Percentiles rank a stretch among this genome's conserved stretches.
phyloP scores from a whole-genome alignment of 1,139 yeast species.

The Saccharomycopsis crataegensis region DNA sequence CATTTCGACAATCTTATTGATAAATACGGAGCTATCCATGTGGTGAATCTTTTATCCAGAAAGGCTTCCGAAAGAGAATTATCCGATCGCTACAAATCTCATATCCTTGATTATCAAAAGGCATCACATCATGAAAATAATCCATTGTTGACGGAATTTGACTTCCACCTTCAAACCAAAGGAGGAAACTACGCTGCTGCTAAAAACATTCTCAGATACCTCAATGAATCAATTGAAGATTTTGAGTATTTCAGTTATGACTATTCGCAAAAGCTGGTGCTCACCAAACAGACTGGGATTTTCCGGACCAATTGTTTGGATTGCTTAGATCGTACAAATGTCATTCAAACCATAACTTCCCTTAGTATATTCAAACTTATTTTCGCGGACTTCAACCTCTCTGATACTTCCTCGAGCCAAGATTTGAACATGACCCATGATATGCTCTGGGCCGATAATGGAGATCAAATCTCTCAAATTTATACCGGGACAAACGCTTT shows the following conservation, averaged over 20 bases:
- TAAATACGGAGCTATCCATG: slow-evolving; percentile 80
- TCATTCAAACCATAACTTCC: slow-evolving; percentile 61
- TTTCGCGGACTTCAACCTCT: slow-evolving; percentile 42
- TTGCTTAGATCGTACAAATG: slow-evolving; percentile 80
- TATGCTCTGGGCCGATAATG: slow-evolving; percentile 94
- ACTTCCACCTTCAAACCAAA: slow-evolving; percentile 88
- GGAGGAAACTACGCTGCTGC: slow-evolving; percentile 87
- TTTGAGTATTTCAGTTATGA: slow-evolving; percentile 78
- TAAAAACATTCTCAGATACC: slow-evolving; percentile 52
- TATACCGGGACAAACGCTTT: slow-evolving; percentile 97
- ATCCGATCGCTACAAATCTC: slow-evolving; percentile 57
- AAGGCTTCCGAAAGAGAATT: slow-evolving; percentile 73
- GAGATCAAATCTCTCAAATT: slow-evolving; percentile 93
- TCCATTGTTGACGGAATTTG: slow-evolving; percentile 69
- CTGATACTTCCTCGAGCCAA: slow-evolving; percentile 26
- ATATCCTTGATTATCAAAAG: slow-evolving; percentile 33
- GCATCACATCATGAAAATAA: slow-evolving; percentile 29
- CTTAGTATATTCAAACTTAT: slow-evolving; percentile 59
- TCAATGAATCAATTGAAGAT: slow-evolving; percentile 59
- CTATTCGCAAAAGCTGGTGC: slow-evolving; percentile 37
- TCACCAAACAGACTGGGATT: slow-evolving; percentile 78
- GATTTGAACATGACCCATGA: slow-evolving; percentile 66
- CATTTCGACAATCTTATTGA: slow-evolving; percentile 68
- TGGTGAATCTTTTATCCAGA: slow-evolving; percentile 74
- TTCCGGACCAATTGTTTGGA: slow-evolving; percentile 89